phyloP scores from a whole-genome alignment of 257 asterid species.

The Salvia splendens region DNA sequence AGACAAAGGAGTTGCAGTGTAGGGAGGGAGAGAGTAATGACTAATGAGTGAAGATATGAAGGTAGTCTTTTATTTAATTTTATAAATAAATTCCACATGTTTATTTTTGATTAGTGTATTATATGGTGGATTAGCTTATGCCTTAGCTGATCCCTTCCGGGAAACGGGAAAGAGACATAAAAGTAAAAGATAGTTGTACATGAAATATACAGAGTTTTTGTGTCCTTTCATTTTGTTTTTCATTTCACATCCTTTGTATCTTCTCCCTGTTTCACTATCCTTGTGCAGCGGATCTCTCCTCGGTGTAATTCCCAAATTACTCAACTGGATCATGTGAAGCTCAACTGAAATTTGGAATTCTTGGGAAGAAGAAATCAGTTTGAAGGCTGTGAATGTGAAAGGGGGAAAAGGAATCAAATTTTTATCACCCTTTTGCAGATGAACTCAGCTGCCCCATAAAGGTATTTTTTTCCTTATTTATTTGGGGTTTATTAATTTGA shows the following conservation, averaged over 20 bases:
- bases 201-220: slow-evolving; percentile 24
- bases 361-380: slow-evolving; percentile 27
- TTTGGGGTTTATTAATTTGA: slow-evolving; percentile 1
- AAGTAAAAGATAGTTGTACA: slow-evolving; percentile 31
- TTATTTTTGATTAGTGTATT: too few species aligned
- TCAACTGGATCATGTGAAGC: slow-evolving; percentile 24
- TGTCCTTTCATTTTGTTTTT: slow-evolving; percentile 33
- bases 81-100: too few species aligned
- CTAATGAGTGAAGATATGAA: too few species aligned
- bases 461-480: slow-evolving; percentile 10
- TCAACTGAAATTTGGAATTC: not conserved
- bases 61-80: too few species aligned
- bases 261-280: not conserved
- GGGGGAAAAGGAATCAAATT: not conserved
- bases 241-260: slow-evolving; percentile 13
- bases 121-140: too few species aligned
- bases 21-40: too few species aligned
- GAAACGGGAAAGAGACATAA: slow-evolving; percentile 34
- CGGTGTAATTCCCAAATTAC: slow-evolving; percentile 2
- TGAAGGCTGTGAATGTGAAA: slow-evolving; percentile 20
- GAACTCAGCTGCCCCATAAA: slow-evolving; percentile 37
- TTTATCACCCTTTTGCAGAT: slow-evolving; percentile 16
- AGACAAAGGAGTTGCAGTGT: too few species aligned
- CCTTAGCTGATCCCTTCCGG: too few species aligned
- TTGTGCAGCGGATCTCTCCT: slow-evolving; percentile 40